phyloP scores from a whole-genome alignment of 2,329 filamentous ascomycete genomes.

The Sporothrix euskadiensis region DNA sequence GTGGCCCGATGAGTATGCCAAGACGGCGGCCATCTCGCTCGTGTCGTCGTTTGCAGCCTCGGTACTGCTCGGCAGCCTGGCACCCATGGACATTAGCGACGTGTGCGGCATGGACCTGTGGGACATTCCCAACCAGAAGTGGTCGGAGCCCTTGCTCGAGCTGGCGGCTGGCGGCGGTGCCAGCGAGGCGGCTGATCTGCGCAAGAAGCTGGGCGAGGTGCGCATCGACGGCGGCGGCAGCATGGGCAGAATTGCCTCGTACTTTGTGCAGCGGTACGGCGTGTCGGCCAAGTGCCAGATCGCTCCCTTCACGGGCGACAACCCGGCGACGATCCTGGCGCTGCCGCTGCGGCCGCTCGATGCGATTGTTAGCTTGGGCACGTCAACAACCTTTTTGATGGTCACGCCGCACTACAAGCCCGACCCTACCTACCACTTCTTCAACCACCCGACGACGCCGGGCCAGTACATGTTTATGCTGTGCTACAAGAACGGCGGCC shows the following conservation, averaged over 20 bases:
- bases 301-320: slow-evolving; percentile 90
- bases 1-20: slow-evolving; percentile 76
- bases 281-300: slow-evolving; percentile 75
- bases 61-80: slow-evolving; percentile 78
- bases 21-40: slow-evolving; percentile 82
- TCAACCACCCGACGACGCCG: slow-evolving; percentile 90
- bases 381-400: slow-evolving; percentile 97
- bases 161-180: slow-evolving; percentile 67
- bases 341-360: slow-evolving; percentile 84
- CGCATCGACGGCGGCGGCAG: slow-evolving; percentile 76
- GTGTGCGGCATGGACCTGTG: slow-evolving; percentile 96
- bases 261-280: slow-evolving; percentile 77
- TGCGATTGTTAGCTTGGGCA: slow-evolving; percentile 92
- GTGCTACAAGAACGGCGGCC: slow-evolving; percentile 97
- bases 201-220: slow-evolving; percentile 76
- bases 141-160: slow-evolving; percentile 72
- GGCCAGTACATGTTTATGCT: slow-evolving; percentile 99
- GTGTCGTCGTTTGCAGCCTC: slow-evolving; percentile 96
- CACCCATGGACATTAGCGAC: slow-evolving; percentile 90
- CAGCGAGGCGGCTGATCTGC: slow-evolving; percentile 64
- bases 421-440: slow-evolving; percentile 91
- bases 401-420: slow-evolving; percentile 89
- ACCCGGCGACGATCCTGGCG: slow-evolving; percentile 90
- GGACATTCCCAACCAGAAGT: slow-evolving; percentile 75
- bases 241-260: slow-evolving; percentile 72